Conservation (phyloP, 1,139 yeast genomes). For the Yamadazyma taylorii region DNA sequence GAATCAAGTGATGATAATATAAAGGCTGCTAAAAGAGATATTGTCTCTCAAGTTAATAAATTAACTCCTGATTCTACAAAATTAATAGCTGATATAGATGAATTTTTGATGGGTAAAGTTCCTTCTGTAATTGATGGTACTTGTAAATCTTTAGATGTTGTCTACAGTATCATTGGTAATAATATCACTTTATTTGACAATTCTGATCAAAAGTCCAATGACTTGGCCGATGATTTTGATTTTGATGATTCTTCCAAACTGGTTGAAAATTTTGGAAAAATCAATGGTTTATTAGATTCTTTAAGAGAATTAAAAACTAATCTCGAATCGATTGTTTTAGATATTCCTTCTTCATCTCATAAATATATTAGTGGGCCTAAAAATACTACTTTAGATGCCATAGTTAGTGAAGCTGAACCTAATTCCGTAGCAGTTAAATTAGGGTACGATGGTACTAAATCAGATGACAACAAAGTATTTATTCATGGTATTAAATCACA, state of each 20-base stretch:
- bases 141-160: constrained; percentile 51
- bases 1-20: constrained; percentile 35
- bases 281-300: constrained; percentile 50
- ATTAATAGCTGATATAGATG: constrained; percentile 65
- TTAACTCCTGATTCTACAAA: constrained; percentile 67
- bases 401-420: constrained; percentile 40
- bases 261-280: constrained; percentile 40
- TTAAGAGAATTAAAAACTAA: constrained; percentile 61
- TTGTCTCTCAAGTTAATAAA: constrained; percentile 72
- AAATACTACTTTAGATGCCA: constrained; percentile 54
- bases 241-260: constrained; percentile 23
- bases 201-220: constrained; percentile 18
- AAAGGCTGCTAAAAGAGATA: constrained; percentile 55
- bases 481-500: constrained; percentile 63
- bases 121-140: constrained; percentile 44
- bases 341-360: constrained; percentile 59
- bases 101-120: constrained; percentile 59
- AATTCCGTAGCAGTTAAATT: constrained; percentile 43
- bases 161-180: constrained; percentile 54
- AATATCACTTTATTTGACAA: constrained; percentile 41
- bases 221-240: constrained; percentile 43
- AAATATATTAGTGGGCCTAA: constrained; percentile 57
- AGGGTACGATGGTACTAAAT: constrained; percentile 31
- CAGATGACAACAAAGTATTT: constrained; percentile 52
- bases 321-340: constrained; percentile 52